Percentiles rank a stretch among this genome's conserved stretches.
phyloP scores from a whole-genome alignment of 108 stramenopile species.

The Parietichytrium sp. region DNA sequence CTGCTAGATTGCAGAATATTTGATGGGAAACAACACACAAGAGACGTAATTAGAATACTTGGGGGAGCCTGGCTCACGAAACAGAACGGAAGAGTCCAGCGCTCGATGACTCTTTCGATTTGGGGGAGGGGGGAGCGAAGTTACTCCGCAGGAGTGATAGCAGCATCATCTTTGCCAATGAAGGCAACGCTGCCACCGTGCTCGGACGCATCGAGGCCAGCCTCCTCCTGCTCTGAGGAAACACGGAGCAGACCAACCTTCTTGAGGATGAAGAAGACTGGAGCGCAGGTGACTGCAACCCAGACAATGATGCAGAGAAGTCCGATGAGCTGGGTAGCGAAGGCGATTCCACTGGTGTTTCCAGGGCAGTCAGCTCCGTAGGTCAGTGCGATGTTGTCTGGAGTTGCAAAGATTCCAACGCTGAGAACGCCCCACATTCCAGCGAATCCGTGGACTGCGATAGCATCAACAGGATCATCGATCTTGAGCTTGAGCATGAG shows the following conservation, averaged over 20 bases:
- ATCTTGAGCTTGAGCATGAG: slow-evolving; percentile 69
- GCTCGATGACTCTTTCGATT: no score
- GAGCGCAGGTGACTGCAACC: slow-evolving; percentile 69
- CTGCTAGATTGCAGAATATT: no score
- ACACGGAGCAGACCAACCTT: slow-evolving; percentile 73
- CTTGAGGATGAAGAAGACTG: slow-evolving; percentile 72
- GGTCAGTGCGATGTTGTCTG: slow-evolving; percentile 46
- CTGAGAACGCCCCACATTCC: slow-evolving; percentile 79
- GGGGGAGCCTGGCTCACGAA: no score
- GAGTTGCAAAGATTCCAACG: slow-evolving; percentile 70
- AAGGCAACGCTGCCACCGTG: slow-evolving; percentile 47
- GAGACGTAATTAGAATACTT: no score
- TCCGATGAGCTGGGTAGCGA: slow-evolving; percentile 70
- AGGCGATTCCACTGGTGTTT: slow-evolving; percentile 60
- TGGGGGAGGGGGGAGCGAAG: no score
- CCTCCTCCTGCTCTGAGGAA: slow-evolving; percentile 70
- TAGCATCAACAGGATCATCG: slow-evolving; percentile 90
- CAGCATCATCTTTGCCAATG: not conserved
- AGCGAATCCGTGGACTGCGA: slow-evolving; percentile 80
- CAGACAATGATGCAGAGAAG: slow-evolving; percentile 74
- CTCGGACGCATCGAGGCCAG: slow-evolving; percentile 56
- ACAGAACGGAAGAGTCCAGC: no score
- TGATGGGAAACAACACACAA: no score
- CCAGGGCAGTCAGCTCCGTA: slow-evolving; percentile 49
- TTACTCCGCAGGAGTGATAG: no score